These are phyloP conservation scores for Fusarium tupiense DNA, from an alignment of 2,329 filamentous ascomycete species.

Conservation along the genomic window DNA sequence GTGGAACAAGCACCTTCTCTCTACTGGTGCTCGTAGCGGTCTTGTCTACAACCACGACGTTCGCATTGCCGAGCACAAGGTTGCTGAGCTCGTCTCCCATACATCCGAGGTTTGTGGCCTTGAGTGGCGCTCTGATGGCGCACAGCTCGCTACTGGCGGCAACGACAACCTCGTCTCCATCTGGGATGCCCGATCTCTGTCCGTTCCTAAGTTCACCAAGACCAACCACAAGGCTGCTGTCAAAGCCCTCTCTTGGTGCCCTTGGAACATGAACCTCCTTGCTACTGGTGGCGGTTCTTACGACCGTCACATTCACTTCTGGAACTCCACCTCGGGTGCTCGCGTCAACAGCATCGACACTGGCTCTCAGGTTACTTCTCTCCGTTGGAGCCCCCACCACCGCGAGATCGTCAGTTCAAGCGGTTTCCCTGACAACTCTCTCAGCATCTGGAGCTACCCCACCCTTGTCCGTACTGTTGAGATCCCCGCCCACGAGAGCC, in stretches of 20 bases:
- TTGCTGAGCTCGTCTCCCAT: conserved; percentile 95
- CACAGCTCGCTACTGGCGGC: conserved; percentile 95
- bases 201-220: conserved; percentile 98
- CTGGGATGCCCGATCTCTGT: conserved; percentile 95
- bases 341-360: conserved; percentile 99
- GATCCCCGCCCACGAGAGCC: conserved; percentile 96
- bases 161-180: conserved; percentile 99
- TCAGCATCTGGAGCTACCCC: conserved; percentile 99
- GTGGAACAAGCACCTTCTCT: conserved; percentile 98
- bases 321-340: conserved; percentile 98
- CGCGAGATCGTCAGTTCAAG: conserved; percentile 98
- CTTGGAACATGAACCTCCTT: conserved; percentile 97
- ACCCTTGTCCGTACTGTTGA: conserved; percentile 97
- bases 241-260: conserved; percentile 98
- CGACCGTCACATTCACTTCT: conserved; percentile 99
- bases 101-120: conserved; percentile 98
- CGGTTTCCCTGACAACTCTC: conserved; percentile 98
- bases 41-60: conserved; percentile 99
- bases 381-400: conserved; percentile 96
- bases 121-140: conserved; percentile 96
- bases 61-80: conserved; percentile 96
- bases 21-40: conserved; percentile 92
- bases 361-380: conserved; percentile 94
- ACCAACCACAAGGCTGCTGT: conserved; percentile 99
- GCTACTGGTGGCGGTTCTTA: conserved; percentile 96